These are phyloP conservation scores for Cryptococcus sp. DNA, from an alignment of 1,284 basidiomycete genomes.

Conservation along the genomic window DNA sequence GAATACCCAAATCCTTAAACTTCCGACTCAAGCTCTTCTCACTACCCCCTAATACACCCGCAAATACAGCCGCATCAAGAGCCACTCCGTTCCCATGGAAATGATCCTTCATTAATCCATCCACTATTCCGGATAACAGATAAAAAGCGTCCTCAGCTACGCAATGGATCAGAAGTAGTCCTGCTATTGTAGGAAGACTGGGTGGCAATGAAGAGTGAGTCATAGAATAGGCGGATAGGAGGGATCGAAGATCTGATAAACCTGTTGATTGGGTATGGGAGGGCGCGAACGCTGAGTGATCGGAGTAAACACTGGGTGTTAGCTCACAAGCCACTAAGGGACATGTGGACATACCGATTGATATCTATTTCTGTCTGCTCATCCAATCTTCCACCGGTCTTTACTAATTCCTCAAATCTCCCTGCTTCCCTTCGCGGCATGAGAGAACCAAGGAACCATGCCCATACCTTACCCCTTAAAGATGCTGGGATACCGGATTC, in stretches of 20 bases:
- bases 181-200: constrained; percentile 65
- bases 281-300: constrained; percentile 39
- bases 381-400: too few relatives aligned
- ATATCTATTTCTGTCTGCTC: too few relatives aligned
- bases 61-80: constrained; percentile 73
- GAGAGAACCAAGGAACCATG: constrained; percentile 54
- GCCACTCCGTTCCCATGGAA: constrained; percentile 74
- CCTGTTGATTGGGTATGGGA: constrained; percentile 30
- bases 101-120: constrained; percentile 67
- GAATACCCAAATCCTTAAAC: constrained; percentile 45
- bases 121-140: constrained; percentile 65
- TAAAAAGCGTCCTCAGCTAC: constrained; percentile 91
- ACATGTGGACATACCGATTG: too few relatives aligned
- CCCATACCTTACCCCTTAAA: constrained; percentile 80
- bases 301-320: constrained; percentile 28
- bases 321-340: too few relatives aligned
- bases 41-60: constrained; percentile 63
- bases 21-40: constrained; percentile 64
- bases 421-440: background rate
- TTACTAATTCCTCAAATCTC: too few relatives aligned
- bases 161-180: constrained; percentile 71
- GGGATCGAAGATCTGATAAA: constrained; percentile 37
- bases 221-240: constrained; percentile 40
- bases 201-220: constrained; percentile 66
- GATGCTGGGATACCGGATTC: constrained; percentile 75